phyloP scores from a whole-genome alignment of 2,329 filamentous ascomycete species.

The Corynespora cassiicola region DNA sequence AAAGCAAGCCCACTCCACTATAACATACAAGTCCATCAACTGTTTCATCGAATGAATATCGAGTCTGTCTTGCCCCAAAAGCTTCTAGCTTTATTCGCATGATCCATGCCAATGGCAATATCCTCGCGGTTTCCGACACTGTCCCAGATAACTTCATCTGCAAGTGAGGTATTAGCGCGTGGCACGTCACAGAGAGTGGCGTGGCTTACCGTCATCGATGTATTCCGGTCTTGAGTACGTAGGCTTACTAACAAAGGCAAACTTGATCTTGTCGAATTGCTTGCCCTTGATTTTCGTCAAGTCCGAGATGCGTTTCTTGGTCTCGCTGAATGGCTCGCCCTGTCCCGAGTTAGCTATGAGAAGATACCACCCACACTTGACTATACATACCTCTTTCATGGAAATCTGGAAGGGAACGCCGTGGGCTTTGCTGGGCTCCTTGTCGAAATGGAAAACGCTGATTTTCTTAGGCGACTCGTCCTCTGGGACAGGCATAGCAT shows the following conservation, averaged over 20 bases:
- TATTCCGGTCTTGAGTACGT: slow-evolving; percentile 81
- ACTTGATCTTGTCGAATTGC: slow-evolving; percentile 98
- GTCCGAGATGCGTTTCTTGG: slow-evolving; percentile 92
- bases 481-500: slow-evolving; percentile 80
- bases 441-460: slow-evolving; percentile 90
- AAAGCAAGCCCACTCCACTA: slow-evolving; percentile 7
- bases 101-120: slow-evolving; percentile 61
- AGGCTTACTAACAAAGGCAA: slow-evolving; percentile 72
- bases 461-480: slow-evolving; percentile 73
- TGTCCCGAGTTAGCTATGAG: slow-evolving; percentile 43
- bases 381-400: slow-evolving; percentile 72
- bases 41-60: slow-evolving; percentile 64
- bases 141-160: slow-evolving; percentile 56
- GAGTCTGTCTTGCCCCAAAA: slow-evolving; percentile 68
- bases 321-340: slow-evolving; percentile 87
- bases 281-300: slow-evolving; percentile 96
- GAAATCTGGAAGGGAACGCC: slow-evolving; percentile 92
- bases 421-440: slow-evolving; percentile 82
- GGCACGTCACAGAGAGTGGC: not conserved
- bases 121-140: slow-evolving; percentile 47
- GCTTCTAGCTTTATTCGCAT: slow-evolving; percentile 66
- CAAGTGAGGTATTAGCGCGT: slow-evolving; percentile 13
- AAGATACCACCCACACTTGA: not conserved
- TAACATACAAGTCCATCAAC: not conserved
- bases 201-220: slow-evolving; percentile 79